Conservation (phyloP, 2,329 filamentous ascomycete species). For the Epicoccum nigrum region DNA sequence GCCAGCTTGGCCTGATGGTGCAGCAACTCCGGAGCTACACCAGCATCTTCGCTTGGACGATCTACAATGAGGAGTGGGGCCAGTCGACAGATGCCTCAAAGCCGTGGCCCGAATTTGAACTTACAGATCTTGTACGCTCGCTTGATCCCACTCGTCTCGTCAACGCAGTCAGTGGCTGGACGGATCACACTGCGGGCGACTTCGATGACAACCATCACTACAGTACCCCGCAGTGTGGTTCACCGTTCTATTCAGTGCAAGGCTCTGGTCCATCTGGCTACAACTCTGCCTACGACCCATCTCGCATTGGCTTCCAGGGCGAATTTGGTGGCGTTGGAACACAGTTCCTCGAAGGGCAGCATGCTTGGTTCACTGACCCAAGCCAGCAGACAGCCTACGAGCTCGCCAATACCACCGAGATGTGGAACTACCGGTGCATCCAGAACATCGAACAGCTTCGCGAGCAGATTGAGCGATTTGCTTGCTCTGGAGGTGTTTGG, state of each 20-base stretch:
- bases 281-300: slow-evolving; percentile 59
- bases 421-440: slow-evolving; percentile 71
- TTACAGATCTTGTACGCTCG: slow-evolving; percentile 61
- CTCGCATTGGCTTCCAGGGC: slow-evolving; percentile 70
- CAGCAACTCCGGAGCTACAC: slow-evolving; percentile 69
- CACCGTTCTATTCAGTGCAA: slow-evolving; percentile 68
- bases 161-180: slow-evolving; percentile 69
- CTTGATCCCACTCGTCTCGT: slow-evolving; percentile 70
- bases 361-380: slow-evolving; percentile 68
- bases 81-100: slow-evolving; percentile 54
- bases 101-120: slow-evolving; percentile 61
- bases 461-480: slow-evolving; percentile 59
- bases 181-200: slow-evolving; percentile 71
- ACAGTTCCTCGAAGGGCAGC: slow-evolving; percentile 65
- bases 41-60: slow-evolving; percentile 69
- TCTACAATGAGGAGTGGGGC: slow-evolving; percentile 77
- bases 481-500: slow-evolving; percentile 72
- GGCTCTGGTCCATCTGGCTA: slow-evolving; percentile 51
- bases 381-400: slow-evolving; percentile 70
- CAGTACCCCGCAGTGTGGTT: slow-evolving; percentile 72
- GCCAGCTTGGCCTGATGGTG: slow-evolving; percentile 67
- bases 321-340: slow-evolving; percentile 74
- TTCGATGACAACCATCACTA: slow-evolving; percentile 74
- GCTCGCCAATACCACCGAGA: slow-evolving; percentile 61
- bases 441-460: slow-evolving; percentile 55